A percentile compares a stretch with the other conserved stretches of the same genome.
phyloP scores from a whole-genome alignment of 306 rosid genomes.

The Bauhinia variegata region DNA sequence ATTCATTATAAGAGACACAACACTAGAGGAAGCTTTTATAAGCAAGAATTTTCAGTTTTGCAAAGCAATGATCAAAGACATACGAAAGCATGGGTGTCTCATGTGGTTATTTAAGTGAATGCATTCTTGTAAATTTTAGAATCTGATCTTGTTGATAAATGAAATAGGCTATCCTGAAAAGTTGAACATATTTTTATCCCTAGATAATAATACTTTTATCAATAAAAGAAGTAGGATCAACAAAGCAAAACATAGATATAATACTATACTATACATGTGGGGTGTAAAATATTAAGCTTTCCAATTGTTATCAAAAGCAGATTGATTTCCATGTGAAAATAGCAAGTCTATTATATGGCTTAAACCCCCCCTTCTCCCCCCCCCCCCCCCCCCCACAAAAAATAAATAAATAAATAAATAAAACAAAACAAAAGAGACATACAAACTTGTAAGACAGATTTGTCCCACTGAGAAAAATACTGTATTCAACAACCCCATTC shows the following conservation, averaged over 20 bases:
- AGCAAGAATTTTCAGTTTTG: slow-evolving; percentile 29
- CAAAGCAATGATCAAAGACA: slow-evolving; percentile 28
- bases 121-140: slow-evolving; percentile 12
- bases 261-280: too few relatives aligned
- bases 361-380: too few relatives aligned
- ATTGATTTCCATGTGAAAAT: neutral
- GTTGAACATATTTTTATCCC: slow-evolving; percentile 1
- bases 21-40: slow-evolving; percentile 9
- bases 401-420: too few relatives aligned
- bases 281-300: slow-evolving; percentile 12
- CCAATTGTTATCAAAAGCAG: slow-evolving; percentile 4
- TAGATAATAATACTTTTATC: neutral
- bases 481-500: slow-evolving; percentile 4
- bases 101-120: neutral
- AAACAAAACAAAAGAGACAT: neutral
- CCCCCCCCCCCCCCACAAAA: too few relatives aligned
- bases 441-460: slow-evolving; percentile 9
- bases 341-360: too few relatives aligned
- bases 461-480: neutral
- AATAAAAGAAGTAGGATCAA: too few relatives aligned
- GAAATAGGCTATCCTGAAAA: slow-evolving; percentile 1
- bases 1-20: slow-evolving; percentile 22
- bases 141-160: neutral
- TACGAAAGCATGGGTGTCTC: slow-evolving; percentile 15
- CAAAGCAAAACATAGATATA: too few relatives aligned